Percentiles rank a stretch among this genome's conserved stretches.
Evolutionary conservation across 2,329 filamentous ascomycete species (phyloP).

Genomic region (Metarhizium humberi): DNA sequence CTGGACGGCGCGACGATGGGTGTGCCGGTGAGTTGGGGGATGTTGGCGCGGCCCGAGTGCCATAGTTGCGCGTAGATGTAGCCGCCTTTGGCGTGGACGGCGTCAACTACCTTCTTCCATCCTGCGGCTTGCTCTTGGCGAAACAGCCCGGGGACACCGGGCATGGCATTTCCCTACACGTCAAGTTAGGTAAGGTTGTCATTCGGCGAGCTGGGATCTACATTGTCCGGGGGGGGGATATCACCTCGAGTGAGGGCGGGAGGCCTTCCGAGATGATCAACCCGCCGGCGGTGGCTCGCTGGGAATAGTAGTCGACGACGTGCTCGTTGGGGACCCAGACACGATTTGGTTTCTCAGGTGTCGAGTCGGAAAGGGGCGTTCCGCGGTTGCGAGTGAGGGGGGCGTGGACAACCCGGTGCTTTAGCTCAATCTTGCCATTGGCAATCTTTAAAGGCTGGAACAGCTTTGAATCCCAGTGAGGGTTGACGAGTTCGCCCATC

Average conservation of each 20-base stretch:
- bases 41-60: constrained; percentile 28
- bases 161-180: constrained; percentile 20
- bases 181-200: too few species aligned
- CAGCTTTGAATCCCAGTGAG: constrained; percentile 12
- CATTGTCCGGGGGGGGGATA: background rate
- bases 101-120: constrained; percentile 51
- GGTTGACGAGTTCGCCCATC: constrained; percentile 3
- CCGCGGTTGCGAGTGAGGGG: constrained; percentile 45
- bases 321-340: constrained; percentile 36
- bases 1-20: constrained; percentile 28
- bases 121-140: constrained; percentile 41
- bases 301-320: constrained; percentile 32
- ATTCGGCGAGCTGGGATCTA: too few species aligned
- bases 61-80: constrained; percentile 56
- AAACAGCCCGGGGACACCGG: constrained; percentile 50
- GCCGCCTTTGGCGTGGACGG: constrained; percentile 51
- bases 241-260: constrained; percentile 32
- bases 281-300: constrained; percentile 31
- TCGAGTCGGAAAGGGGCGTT: constrained; percentile 32
- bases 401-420: constrained; percentile 41
- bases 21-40: constrained; percentile 27
- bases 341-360: constrained; percentile 35
- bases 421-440: constrained; percentile 35
- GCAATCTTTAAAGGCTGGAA: constrained; percentile 25
- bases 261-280: constrained; percentile 36